Evolutionary conservation across 805 yeast genomes (phyloP), one percentile per base, ranked within the genome.

Genomic region (Candida bentonensis): DNA sequence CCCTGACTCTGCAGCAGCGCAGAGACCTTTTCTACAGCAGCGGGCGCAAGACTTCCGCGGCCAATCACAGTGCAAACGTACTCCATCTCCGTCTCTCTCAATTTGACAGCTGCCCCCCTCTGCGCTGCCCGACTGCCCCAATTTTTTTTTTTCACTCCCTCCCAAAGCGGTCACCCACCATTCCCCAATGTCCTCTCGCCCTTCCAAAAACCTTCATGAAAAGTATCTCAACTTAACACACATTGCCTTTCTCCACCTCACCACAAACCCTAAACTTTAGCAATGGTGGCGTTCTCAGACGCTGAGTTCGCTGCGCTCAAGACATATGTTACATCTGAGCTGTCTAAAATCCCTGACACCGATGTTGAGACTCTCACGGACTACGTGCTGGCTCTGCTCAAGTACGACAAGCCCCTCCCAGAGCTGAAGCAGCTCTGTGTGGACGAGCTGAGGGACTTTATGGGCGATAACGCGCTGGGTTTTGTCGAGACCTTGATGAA

Each of bases 281-380:
- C n/a, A n/a, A 30, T 9, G n/a, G n/a, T 30, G 36, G 17, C 36
- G 17, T 30, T 30, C n/a, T 13, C 36, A 30, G 17, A 30, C n/a
- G 5, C 11, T 13, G 36, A 30, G 36, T 15, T 30, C 17, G 20
- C 5, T 9, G 36, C 36, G 17, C 17, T 30, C 17, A 30, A 30
- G 17, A 17, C 36, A 5, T 30, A 30, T 15, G 36, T 30, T 11
- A 11, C 36, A 9, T 30, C 36, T 9, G 17, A 54, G 22, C 48
- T 57, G 11, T 43, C 45, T 2, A 44, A 46, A 15, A 43, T 42
- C 9, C 51, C 62, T 0, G 74, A 69, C 21, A 68, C 69, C 2
- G 73, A 68, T 39, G 55, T 68, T 3, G 63, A 60, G 11, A 69
- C 68, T 22, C 52, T 71, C 45, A 59, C 69, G 1, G 74, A 70